These are phyloP conservation scores for Auricularia heimuer DNA, from an alignment of 768 basidiomycete genomes.

Conservation along the genomic window DNA sequence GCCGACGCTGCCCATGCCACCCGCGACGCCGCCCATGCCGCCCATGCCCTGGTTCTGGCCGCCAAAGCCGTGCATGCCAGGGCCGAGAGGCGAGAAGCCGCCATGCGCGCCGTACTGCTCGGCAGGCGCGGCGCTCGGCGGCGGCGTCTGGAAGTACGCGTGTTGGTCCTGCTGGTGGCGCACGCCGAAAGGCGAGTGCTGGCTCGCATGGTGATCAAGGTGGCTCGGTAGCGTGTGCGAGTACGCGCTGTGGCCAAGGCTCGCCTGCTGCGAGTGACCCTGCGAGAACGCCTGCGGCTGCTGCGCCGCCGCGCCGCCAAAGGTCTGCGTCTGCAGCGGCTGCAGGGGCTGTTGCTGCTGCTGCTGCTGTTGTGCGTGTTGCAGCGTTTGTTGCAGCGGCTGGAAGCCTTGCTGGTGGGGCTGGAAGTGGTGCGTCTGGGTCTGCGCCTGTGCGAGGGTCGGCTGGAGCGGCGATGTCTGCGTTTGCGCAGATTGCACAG, in stretches of 20 bases:
- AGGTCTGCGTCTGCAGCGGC: conserved; percentile 19
- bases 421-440: neutral
- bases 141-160: conserved; percentile 12
- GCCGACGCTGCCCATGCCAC: conserved; percentile 44
- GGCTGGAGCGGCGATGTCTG: neutral
- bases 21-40: conserved; percentile 27
- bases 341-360: conserved; percentile 17
- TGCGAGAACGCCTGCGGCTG: conserved; percentile 25
- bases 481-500: neutral
- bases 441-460: neutral
- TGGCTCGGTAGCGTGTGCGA: neutral
- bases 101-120: conserved; percentile 56
- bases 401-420: conserved; percentile 1
- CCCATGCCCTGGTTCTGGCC: conserved; percentile 35
- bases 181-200: neutral
- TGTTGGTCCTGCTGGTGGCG: conserved; percentile 23
- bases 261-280: conserved; percentile 30
- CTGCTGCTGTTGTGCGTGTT: conserved; percentile 9
- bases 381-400: conserved; percentile 25
- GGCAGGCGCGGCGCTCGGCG: conserved; percentile 29
- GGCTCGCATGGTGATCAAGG: neutral
- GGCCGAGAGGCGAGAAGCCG: conserved; percentile 56
- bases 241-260: neutral
- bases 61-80: conserved; percentile 30
- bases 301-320: conserved; percentile 27